phyloP scores from a whole-genome alignment of 164 flowering plant genomes.

The Akebia trifoliata region DNA sequence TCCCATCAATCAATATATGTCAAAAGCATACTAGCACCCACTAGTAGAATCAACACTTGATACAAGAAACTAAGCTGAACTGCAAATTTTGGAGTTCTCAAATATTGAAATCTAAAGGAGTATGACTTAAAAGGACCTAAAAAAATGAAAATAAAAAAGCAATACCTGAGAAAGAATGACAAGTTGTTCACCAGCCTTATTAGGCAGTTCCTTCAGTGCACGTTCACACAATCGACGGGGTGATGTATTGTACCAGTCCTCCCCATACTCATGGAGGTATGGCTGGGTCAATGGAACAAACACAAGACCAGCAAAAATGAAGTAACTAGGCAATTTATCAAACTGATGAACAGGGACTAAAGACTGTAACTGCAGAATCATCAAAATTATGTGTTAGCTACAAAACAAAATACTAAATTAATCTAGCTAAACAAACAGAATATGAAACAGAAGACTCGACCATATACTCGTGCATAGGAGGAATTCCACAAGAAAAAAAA shows the following conservation, averaged over 20 bases:
- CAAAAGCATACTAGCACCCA: too few relatives aligned
- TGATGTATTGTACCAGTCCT: slow-evolving; percentile 94
- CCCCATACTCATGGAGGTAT: slow-evolving; percentile 94
- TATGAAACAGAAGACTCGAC: not conserved
- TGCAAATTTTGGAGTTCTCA: too few relatives aligned
- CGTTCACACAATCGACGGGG: slow-evolving; percentile 93
- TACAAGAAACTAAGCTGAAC: too few relatives aligned
- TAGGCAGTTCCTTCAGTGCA: slow-evolving; percentile 76
- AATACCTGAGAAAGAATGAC: slow-evolving; percentile 89
- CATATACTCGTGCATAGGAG: not conserved
- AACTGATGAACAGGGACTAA: slow-evolving; percentile 94
- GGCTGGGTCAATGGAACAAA: slow-evolving; percentile 89
- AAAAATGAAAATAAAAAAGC: not conserved
- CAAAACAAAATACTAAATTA: not conserved
- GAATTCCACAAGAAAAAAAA: not conserved
- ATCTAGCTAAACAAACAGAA: not conserved
- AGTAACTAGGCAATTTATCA: slow-evolving; percentile 86
- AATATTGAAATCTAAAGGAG: not conserved
- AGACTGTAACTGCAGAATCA: slow-evolving; percentile 62
- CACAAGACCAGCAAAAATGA: slow-evolving; percentile 86
- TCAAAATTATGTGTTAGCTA: slow-evolving; percentile 9
- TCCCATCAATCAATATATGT: too few relatives aligned
- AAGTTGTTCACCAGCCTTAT: slow-evolving; percentile 69
- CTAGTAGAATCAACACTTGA: too few relatives aligned
- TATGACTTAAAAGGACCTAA: not conserved